Evolutionary conservation across 2,329 filamentous ascomycete genomes (phyloP).

Genomic region (Penicillium sp.): DNA sequence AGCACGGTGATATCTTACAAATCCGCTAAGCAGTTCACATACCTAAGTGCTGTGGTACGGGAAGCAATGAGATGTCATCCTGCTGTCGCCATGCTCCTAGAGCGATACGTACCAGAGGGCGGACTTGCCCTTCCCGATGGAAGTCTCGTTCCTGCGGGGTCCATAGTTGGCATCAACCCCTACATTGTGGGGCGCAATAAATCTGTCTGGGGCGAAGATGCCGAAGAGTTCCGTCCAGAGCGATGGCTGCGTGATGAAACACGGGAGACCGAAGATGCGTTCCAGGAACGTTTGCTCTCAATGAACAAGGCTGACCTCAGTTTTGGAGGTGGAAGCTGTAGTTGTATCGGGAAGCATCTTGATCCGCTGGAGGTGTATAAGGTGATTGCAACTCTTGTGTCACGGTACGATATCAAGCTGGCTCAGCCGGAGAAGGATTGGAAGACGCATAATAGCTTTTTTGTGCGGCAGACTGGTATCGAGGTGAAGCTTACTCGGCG

Average conservation of each 20-base stretch:
- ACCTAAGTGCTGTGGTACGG: slow-evolving; percentile 53
- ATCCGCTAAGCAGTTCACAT: slow-evolving; percentile 25
- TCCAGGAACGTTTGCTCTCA: slow-evolving; percentile 30
- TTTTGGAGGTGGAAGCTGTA: slow-evolving; percentile 55
- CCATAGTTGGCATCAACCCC: slow-evolving; percentile 36
- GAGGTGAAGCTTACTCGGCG: slow-evolving; percentile 41
- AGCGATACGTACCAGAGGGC: slow-evolving; percentile 48
- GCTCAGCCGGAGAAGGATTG: slow-evolving; percentile 50
- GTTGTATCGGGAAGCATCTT: slow-evolving; percentile 56
- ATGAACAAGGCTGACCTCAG: slow-evolving; percentile 42
- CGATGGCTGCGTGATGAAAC: slow-evolving; percentile 45
- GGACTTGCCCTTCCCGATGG: slow-evolving; percentile 29
- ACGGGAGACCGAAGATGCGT: slow-evolving; percentile 35
- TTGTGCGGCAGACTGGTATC: slow-evolving; percentile 57
- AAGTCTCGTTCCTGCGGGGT: slow-evolving; percentile 33
- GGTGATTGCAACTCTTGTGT: slow-evolving; percentile 53
- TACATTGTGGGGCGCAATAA: slow-evolving; percentile 40
- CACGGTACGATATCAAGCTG: slow-evolving; percentile 52
- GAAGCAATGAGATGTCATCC: slow-evolving; percentile 53
- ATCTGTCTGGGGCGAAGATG: slow-evolving; percentile 46
- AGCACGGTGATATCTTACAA: slow-evolving; percentile 15
- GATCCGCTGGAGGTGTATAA: slow-evolving; percentile 60
- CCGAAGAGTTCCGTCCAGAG: slow-evolving; percentile 47
- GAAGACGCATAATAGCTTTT: slow-evolving; percentile 56
- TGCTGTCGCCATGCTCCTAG: slow-evolving; percentile 47